Conservation (phyloP, 2,329 filamentous ascomycete genomes). For the Akanthomyces uredinophilus region DNA sequence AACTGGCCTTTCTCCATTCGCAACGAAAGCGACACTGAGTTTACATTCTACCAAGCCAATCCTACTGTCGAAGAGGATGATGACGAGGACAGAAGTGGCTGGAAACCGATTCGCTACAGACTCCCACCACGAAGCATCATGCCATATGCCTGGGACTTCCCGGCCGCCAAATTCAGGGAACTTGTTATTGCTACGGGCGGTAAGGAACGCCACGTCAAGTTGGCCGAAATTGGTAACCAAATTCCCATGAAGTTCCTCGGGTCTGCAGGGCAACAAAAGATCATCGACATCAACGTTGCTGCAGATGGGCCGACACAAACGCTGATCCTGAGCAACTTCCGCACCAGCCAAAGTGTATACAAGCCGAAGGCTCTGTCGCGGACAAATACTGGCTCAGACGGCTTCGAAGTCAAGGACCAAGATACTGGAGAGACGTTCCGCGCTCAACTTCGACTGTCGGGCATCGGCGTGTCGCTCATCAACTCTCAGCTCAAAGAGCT, state of each 20-base stretch:
- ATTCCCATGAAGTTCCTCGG: slow-evolving; percentile 86
- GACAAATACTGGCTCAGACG: slow-evolving; percentile 45
- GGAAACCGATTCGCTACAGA: slow-evolving; percentile 88
- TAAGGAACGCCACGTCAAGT: slow-evolving; percentile 79
- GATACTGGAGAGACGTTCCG: slow-evolving; percentile 85
- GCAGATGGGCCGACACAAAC: slow-evolving; percentile 95
- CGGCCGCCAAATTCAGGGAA: slow-evolving; percentile 93
- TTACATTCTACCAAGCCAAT: slow-evolving; percentile 92
- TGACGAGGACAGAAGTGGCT: slow-evolving; percentile 74
- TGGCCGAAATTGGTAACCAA: slow-evolving; percentile 93
- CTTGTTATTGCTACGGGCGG: slow-evolving; percentile 59
- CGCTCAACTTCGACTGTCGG: slow-evolving; percentile 81
- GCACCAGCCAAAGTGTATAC: slow-evolving; percentile 88
- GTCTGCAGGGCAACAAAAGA: slow-evolving; percentile 67
- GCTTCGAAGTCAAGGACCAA: slow-evolving; percentile 88
- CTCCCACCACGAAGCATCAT: slow-evolving; percentile 93
- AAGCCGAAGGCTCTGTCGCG: slow-evolving; percentile 49
- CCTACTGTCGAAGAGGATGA: slow-evolving; percentile 92
- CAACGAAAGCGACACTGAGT: slow-evolving; percentile 95
- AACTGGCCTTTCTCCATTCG: slow-evolving; percentile 99
- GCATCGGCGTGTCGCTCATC: slow-evolving; percentile 88
- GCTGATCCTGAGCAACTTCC: slow-evolving; percentile 89
- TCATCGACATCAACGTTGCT: slow-evolving; percentile 93
- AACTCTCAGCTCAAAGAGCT: slow-evolving; percentile 89
- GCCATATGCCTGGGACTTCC: slow-evolving; percentile 99